These are phyloP conservation scores for Rugiboletus extremiorientalis DNA, from an alignment of 1,284 basidiomycete species.

Conservation along the genomic window DNA sequence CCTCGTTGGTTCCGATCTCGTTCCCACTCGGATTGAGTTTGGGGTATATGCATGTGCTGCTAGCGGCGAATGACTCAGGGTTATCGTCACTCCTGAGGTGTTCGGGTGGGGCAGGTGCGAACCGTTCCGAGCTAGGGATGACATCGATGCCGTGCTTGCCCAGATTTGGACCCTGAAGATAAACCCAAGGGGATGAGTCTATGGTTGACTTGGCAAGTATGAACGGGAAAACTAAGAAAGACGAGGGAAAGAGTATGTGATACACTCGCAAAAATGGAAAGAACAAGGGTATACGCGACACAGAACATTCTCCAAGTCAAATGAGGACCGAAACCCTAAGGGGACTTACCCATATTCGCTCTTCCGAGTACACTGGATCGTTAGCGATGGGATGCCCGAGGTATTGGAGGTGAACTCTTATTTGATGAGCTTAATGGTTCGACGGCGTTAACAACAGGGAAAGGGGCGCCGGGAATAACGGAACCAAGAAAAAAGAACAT, in stretches of 20 bases:
- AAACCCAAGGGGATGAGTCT: slow-evolving; percentile 3
- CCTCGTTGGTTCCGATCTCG: not conserved
- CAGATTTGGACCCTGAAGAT: slow-evolving; percentile 60
- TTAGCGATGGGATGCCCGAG: slow-evolving; percentile 94
- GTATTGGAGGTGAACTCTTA: slow-evolving; percentile 94
- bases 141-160: slow-evolving; percentile 85
- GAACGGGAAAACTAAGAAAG: not conserved
- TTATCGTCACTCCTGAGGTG: slow-evolving; percentile 44
- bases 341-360: slow-evolving; percentile 73
- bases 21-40: slow-evolving; percentile 7
- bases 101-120: slow-evolving; percentile 61
- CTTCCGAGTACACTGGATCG: slow-evolving; percentile 83
- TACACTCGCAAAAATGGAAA: not conserved
- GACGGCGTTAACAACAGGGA: slow-evolving; percentile 2
- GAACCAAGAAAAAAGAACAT: not conserved
- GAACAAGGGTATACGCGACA: not conserved
- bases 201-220: not conserved
- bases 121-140: slow-evolving; percentile 60
- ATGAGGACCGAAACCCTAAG: not conserved
- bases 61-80: slow-evolving; percentile 34
- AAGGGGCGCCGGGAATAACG: not conserved
- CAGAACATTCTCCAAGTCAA: not conserved
- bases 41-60: slow-evolving; percentile 26
- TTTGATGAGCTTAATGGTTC: slow-evolving; percentile 75
- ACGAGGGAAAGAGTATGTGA: not conserved